A percentile compares a stretch with the other conserved stretches of the same genome.
Conservation (phyloP, 208 protist species). For the Trypanosoma conorhini region DNA sequence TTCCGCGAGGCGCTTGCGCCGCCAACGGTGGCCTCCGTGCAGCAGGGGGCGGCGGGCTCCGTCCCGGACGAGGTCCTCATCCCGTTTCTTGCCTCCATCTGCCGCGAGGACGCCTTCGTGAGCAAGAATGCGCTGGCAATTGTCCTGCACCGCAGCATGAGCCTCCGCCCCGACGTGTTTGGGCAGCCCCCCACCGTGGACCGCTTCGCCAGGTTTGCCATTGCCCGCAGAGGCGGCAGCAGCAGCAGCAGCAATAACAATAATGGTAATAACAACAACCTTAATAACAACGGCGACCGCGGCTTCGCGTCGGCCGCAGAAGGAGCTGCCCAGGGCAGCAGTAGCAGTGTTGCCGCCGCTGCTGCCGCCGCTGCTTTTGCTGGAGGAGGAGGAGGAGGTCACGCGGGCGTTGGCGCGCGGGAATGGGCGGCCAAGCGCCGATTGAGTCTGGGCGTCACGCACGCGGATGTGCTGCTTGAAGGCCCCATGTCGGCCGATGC, state of each 20-base stretch:
- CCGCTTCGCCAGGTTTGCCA: constrained; percentile 32
- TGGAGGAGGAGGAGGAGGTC: neutral
- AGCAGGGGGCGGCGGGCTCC: constrained; percentile 24
- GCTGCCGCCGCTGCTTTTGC: neutral
- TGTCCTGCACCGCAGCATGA: constrained; percentile 67
- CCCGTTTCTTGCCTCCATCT: constrained; percentile 75
- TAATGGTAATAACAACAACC: neutral
- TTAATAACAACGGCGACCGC: neutral
- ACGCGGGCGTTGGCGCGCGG: neutral
- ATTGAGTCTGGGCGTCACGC: constrained; percentile 23
- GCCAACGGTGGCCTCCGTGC: constrained; percentile 52
- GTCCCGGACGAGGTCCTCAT: constrained; percentile 78
- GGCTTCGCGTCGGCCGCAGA: neutral
- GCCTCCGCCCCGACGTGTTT: constrained; percentile 73
- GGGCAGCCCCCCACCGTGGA: constrained; percentile 72
- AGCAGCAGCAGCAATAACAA: neutral
- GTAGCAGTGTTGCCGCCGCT: neutral
- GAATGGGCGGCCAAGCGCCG: constrained; percentile 4
- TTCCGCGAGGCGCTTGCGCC: constrained; percentile 69
- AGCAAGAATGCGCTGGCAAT: constrained; percentile 52
- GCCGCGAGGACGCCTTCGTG: constrained; percentile 65
- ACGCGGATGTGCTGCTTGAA: constrained; percentile 22
- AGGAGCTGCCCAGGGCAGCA: neutral
- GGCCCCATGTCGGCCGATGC: neutral
- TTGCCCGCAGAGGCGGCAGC: constrained; percentile 6